A percentile compares a stretch with the other conserved stretches of the same genome.
phyloP scores from a whole-genome alignment of 177 flowering plant species.

The Vitis hybrid region DNA sequence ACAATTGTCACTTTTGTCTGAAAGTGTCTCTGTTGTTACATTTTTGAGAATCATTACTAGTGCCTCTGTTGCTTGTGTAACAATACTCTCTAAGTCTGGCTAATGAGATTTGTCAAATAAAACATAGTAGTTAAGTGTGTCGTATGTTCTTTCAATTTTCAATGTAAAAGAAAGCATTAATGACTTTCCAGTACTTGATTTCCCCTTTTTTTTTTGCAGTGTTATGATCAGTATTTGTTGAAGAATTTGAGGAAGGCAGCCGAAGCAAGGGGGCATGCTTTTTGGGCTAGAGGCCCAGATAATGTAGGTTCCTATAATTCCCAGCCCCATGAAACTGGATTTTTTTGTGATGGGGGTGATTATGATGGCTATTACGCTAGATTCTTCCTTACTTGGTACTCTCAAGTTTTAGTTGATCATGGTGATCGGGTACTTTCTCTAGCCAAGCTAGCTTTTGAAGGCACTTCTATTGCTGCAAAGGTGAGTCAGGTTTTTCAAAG shows the following conservation, averaged over 20 bases:
- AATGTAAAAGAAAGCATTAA: too few species aligned
- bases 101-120: too few species aligned
- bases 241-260: constrained; percentile 79
- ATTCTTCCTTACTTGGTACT: constrained; percentile 91
- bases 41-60: too few species aligned
- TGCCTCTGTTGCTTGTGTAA: too few species aligned
- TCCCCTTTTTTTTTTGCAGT: constrained; percentile 37
- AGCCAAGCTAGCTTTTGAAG: constrained; percentile 87
- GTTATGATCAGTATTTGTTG: constrained; percentile 82
- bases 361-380: constrained; percentile 91
- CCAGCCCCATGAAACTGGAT: constrained; percentile 79
- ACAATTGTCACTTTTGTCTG: not conserved
- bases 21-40: too few species aligned
- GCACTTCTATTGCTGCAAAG: constrained; percentile 73
- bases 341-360: constrained; percentile 96
- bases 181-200: too few species aligned
- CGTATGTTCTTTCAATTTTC: too few species aligned
- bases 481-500: constrained; percentile 31
- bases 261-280: constrained; percentile 77
- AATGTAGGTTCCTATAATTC: constrained; percentile 89
- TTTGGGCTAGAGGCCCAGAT: constrained; percentile 89
- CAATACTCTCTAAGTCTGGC: too few species aligned
- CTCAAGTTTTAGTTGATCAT: constrained; percentile 75
- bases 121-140: not conserved
- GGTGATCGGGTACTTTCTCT: constrained; percentile 76